Base-by-base conservation (phyloP, 805 yeast genomes). In the Sungouiella blattae region DNA sequence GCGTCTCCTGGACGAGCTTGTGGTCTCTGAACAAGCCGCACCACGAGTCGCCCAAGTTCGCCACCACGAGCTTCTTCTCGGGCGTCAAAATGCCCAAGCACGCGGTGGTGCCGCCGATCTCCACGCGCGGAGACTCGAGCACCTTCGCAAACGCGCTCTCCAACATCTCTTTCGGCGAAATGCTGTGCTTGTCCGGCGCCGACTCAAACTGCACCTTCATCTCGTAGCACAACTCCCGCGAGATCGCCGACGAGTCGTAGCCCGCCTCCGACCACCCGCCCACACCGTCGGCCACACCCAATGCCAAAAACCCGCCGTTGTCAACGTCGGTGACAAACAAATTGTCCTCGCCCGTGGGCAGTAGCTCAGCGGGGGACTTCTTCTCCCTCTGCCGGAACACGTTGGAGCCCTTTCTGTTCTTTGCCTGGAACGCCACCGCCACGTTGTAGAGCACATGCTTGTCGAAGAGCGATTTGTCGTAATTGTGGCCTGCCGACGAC, bases 251-350 rank as follows among this genome's bases (percentile, higher is more conserved):
- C 2, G 96, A 85, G 57, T 91, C 96, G 50, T 78, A 83, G 0
- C 97, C 97, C 30, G 85, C 81, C 41, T 86, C 93, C 1, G 85
- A 76, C 97, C 98, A 91, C 3, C 98, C 98, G 11, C 98, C 98
- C 4, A 93, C 98, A 11, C 98, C 98, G 62, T 91, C 98, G 5
- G 96, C 83, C 3, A 85, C 93, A 15, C 91, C 94, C n/a, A 80
- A 70, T 4, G 83, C 75, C 0, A 81, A 43, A 18, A 59, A 60
- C 3, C 71, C 68, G 32, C 63, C 62, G 1, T 15, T 18, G 13
- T 52, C 57, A 18, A 62, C 62, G 15, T 58, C 58, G 6, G 77
- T 69, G 18, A 80, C 66, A 39, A 84, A 77, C 48, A 70, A 78
- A 52, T 81, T 84, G 52, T 85, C 94, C 52, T 85, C 94, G 4